Base-by-base conservation (phyloP, 805 yeast species). In the Maudiozyma bulderi region DNA sequence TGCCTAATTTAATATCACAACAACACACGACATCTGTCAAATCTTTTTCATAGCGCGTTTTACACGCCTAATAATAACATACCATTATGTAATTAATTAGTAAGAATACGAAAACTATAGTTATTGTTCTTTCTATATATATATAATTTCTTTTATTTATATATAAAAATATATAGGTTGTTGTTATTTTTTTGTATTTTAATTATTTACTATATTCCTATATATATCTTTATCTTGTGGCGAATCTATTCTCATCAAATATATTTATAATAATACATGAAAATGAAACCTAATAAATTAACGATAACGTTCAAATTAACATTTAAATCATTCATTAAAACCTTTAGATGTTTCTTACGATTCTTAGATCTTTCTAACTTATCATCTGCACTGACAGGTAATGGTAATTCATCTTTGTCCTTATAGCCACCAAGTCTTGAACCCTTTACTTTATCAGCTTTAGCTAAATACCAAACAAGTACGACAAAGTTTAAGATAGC, bases 321-420 rank as follows among this genome's bases (percentile, higher is more conserved):
- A 6, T 35, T 14, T 8, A 47, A 15, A 43, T 47, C 49, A 29
- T 40, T 42, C 15, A 47, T 43, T 20, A 35, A 15, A n/a, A 20
- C 14, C 15, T 45, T 43, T 3, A 43, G 26, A 11, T 10, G 29
- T 10, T 26, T 28, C 20, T 33, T 38, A 15, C n/a, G 35, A 2
- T 5, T 8, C 33, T 42, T 35, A 6, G 40, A 28, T 31, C 37
- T 45, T 37, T 48, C 43, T 30, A n/a, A 29, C 29, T 48, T 43
- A 32, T 48, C 28, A 29, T 48, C 45, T 6, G 56, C 34, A 28
- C 56, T 50, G 3, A 59, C 53, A 1, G 63, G 65, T 50, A 62
- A 35, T 10, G 64, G 59, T 40, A 61, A 47, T 15, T 41, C 33
- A n/a, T 40, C 37, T 11, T 26, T 34, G n/a, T 42, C 30, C 28